Base-by-base conservation (phyloP, 208 protist species). In the Angomonas deanei region DNA sequence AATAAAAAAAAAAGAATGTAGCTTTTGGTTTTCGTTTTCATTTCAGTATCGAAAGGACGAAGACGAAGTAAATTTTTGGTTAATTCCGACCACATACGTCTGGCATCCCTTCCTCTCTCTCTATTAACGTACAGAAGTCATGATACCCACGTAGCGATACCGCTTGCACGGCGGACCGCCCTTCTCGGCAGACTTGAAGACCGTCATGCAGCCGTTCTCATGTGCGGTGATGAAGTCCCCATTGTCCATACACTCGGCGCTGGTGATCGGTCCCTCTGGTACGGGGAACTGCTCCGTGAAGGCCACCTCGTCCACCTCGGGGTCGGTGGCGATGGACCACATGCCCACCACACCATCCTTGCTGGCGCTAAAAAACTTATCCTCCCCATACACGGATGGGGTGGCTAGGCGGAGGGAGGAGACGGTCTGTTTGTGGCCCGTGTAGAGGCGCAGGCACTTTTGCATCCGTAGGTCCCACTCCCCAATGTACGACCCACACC, bases 391-490 rank as follows among this genome's bases (percentile, higher is more conserved):
- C 13, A 74, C 57, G 11, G 48, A 55, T 27, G 67, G 36, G 0
- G 66, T 31, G 6, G 67, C 58, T 65, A 68, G 75, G 34, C 63
- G 54, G 57, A 91, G 67, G 17, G 58, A 57, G 8, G 70, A 71
- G 39, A 92, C 79, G 4, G 75, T 88, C 26, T 66, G 64, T 23
- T 47, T 60, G 62, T 89, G 82, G 0, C 70, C 82, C 26, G 70
- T 54, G 69, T 86, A 86, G 10, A 72, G 50, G 56, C 72, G 70
- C 23, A 86, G 23, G 26, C 70, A 59, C 61, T 80, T 80, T 32
- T 62, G 70, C 31, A 69, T 84, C 33, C 82, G 80, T 49, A 93
- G 61, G 53, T 93, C 82, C 82, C 86, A 90, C 66, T 88, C 74
- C 24, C 68, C 54, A 27, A 90, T 68, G 58, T 83, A 82, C 2